Conservation (phyloP, 768 basidiomycete species). For the Collybiopsis confluens region DNA sequence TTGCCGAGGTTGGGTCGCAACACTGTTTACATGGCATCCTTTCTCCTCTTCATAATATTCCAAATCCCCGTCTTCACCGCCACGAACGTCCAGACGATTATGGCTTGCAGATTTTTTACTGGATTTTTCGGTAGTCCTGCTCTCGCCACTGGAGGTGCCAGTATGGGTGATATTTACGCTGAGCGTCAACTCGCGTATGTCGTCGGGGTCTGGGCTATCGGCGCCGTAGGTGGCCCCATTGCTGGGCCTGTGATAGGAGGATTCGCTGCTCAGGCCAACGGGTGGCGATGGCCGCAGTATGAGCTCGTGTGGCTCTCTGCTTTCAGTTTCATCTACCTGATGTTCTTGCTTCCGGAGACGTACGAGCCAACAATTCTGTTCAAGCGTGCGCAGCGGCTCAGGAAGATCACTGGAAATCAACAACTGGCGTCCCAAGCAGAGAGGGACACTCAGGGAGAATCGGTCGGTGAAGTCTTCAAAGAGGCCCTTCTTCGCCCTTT, state of each 20-base stretch:
- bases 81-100: constrained; percentile 24
- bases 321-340: constrained; percentile 20
- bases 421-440: constrained; percentile 13
- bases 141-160: constrained; percentile 26
- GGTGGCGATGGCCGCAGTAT: constrained; percentile 31
- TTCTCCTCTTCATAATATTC: constrained; percentile 26
- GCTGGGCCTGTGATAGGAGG: constrained; percentile 18
- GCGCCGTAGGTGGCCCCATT: constrained; percentile 3
- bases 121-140: constrained; percentile 29
- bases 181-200: constrained; percentile 21
- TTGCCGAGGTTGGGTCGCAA: constrained; percentile 28
- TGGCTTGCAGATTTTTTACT: constrained; percentile 29
- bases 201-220: constrained; percentile 21
- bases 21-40: constrained; percentile 26
- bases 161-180: constrained; percentile 19
- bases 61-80: constrained; percentile 30
- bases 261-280: constrained; percentile 24
- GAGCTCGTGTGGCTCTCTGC: constrained; percentile 28
- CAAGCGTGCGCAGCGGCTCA: constrained; percentile 25
- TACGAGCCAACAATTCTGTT: constrained; percentile 22
- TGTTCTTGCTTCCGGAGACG: constrained; percentile 28
- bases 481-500: constrained; percentile 7
- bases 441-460: constrained; percentile 5
- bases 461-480: constrained; percentile 1
- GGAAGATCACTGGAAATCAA: constrained; percentile 24